Evolutionary conservation across 768 basidiomycete genomes (phyloP).

Genomic region (Naganishia randhawae): DNA sequence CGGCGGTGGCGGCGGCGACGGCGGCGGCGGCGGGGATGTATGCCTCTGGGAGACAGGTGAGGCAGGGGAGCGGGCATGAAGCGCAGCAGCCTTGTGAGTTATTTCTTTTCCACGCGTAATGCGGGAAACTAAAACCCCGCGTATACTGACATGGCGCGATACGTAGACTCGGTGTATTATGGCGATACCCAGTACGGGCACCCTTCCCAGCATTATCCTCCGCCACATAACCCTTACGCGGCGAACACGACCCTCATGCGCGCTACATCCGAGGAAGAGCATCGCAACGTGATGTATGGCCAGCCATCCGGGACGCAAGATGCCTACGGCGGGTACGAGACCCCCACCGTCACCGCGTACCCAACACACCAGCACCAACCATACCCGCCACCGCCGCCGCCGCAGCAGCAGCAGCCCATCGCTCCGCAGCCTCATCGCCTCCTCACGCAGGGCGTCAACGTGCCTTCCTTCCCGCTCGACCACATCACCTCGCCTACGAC

Average conservation of each 20-base stretch:
- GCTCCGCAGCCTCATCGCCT: conserved; percentile 12
- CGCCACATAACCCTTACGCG: conserved; percentile 8
- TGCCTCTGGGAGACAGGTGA: neutral
- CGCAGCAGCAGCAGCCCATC: neutral
- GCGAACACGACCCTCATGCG: neutral
- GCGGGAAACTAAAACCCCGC: no score
- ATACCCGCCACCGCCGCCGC: neutral
- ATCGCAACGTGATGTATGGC: neutral
- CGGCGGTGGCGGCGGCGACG: no score
- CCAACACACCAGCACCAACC: neutral
- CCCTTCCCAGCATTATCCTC: neutral
- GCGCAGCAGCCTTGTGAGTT: conserved; percentile 10
- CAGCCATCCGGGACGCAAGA: neutral
- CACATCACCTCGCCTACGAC: neutral
- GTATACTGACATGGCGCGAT: neutral
- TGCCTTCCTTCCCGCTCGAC: neutral
- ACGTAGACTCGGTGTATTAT: conserved; percentile 13
- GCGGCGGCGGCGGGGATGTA: no score
- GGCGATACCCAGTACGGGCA: conserved; percentile 10
- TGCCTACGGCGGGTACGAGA: conserved; percentile 10
- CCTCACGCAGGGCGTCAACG: neutral
- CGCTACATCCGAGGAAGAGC: neutral
- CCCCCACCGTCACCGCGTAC: neutral
- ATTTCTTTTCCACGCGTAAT: neutral
- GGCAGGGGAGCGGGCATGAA: neutral